Percentiles rank a stretch among this genome's conserved stretches.
Conservation (phyloP, 2,329 filamentous ascomycete species). For the Aspergillus pseudotamarii region DNA sequence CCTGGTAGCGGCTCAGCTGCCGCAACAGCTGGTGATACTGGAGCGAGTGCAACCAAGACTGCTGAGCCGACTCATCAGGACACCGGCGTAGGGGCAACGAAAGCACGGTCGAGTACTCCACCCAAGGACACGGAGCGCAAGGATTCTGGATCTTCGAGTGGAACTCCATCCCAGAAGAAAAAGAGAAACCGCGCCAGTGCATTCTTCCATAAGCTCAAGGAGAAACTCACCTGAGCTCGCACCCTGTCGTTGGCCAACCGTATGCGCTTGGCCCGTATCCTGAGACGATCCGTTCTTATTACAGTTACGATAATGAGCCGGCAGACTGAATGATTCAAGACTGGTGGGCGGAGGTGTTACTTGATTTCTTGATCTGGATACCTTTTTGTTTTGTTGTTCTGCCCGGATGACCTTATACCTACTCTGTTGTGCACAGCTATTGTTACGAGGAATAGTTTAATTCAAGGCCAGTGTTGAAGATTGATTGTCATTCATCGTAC, state of each 20-base stretch:
- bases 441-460: constrained; percentile 6
- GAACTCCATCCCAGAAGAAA: constrained; percentile 45
- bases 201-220: constrained; percentile 61
- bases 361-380: constrained; percentile 27
- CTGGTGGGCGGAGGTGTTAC: constrained; percentile 7
- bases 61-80: constrained; percentile 7
- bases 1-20: constrained; percentile 8
- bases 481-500: not conserved
- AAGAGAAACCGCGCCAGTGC: constrained; percentile 57
- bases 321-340: constrained; percentile 13
- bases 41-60: constrained; percentile 20
- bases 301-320: not conserved
- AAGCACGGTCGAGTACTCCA: not conserved
- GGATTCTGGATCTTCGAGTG: constrained; percentile 24
- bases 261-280: not conserved
- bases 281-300: not conserved
- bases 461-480: not conserved
- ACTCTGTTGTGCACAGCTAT: not conserved
- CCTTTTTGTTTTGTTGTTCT: constrained; percentile 22
- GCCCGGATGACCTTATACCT: constrained; percentile 4
- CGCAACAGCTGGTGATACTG: constrained; percentile 11
- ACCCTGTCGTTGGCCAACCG: not conserved
- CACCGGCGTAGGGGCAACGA: not conserved
- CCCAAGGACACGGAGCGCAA: constrained; percentile 34
- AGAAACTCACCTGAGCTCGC: constrained; percentile 45